Conservation (phyloP, 768 basidiomycete genomes). For the Naematelia aurantialba region DNA sequence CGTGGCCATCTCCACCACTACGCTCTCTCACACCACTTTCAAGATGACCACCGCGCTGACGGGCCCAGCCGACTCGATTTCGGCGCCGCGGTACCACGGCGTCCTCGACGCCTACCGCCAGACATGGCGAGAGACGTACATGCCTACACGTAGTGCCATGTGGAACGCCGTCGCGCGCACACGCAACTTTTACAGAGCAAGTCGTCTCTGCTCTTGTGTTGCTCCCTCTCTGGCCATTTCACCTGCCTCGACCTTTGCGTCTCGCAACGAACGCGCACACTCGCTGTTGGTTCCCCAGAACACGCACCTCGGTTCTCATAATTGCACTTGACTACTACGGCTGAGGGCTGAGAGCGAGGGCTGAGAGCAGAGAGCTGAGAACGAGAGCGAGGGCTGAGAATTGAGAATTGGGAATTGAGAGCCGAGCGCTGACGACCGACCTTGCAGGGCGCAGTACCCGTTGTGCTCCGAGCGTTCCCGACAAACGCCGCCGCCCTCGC, state of each 20-base stretch:
- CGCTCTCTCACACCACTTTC: no score
- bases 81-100: slow-evolving; percentile 52
- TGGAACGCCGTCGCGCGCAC: slow-evolving; percentile 40
- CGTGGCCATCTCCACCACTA: not conserved
- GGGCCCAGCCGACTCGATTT: slow-evolving; percentile 38
- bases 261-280: no score
- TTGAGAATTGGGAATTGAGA: no score
- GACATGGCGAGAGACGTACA: slow-evolving; percentile 59
- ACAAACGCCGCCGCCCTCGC: slow-evolving; percentile 73
- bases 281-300: no score
- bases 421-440: no score
- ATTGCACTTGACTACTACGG: no score
- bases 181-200: slow-evolving; percentile 46
- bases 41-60: no score
- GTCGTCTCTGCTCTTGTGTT: slow-evolving; percentile 15
- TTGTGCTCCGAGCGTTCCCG: slow-evolving; percentile 69
- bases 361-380: no score
- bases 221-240: not conserved
- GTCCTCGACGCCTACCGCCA: slow-evolving; percentile 57
- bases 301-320: no score
- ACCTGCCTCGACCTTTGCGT: no score
- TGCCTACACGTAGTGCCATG: slow-evolving; percentile 29
- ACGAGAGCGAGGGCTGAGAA: no score
- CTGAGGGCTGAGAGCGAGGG: no score
- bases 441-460: slow-evolving; percentile 66